Evolutionary conservation across 257 asterid genomes (phyloP), one percentile per base, ranked within the genome.

Genomic region (Ocimum tenuiflorum): DNA sequence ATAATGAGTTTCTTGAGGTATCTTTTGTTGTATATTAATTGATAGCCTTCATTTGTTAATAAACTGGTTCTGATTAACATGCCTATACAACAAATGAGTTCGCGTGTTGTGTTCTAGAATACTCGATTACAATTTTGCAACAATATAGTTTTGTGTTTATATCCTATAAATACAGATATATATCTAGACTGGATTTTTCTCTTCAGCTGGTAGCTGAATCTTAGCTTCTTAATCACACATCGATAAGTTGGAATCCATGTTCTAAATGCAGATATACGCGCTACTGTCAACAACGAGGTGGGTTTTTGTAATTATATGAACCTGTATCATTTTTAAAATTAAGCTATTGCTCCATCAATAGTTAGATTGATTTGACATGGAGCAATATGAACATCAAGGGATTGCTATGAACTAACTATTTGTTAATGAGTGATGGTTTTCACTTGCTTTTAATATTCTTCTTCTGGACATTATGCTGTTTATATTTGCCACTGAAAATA

Each of bases 391-490:
- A 62, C 36, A 23, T 60, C 57, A 15, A 27, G 13, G 33, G 65
- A 42, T 52, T 65, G 57, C 4, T n/a, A n/a, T n/a, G n/a, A 6
- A 29, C 43, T 29, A 61, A 38, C 51, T 39, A 36, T 18, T n/a
- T 14, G 2, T 24, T 39, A 33, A 24, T 36, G 36, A 56, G 46
- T 41, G 22, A 8, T 47, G 15, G 14, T 42, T 17, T 50, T 48
- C 47, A 46, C 57, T 24, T 64, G 55, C 71, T 60, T 60, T 6
- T n/a, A n/a, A 5, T 29, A 52, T 24, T 55, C 62, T 51, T 69
- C 35, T 17, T 27, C 45, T 57, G 49, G 66, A 42, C 57, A 52
- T 71, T 53, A 9, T 29, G 45, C 53, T 42, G 1, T 73, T 48
- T 19, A 61, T 46, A 12, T 54, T 55, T 60, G 54, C 31, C 61